Percentiles rank a stretch among this genome's conserved stretches.
Conservation (phyloP, 805 yeast genomes). For the Sugiyamaella smithiae region DNA sequence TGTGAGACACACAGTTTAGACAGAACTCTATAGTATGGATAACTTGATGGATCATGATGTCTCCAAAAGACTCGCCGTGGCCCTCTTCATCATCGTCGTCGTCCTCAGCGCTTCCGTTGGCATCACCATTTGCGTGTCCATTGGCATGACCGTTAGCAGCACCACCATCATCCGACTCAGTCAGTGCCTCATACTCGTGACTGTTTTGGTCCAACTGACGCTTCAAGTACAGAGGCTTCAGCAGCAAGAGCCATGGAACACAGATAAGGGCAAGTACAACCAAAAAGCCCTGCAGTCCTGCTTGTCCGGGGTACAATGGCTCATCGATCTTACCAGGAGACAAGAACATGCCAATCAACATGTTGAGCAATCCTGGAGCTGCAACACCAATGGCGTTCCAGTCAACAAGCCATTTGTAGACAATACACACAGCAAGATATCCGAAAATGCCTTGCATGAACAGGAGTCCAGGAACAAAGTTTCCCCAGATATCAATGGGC, state of each 20-base stretch:
- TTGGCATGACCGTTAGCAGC: slow-evolving; percentile 26
- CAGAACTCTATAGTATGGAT: slow-evolving; percentile 98
- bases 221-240: slow-evolving; percentile 75
- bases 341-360: slow-evolving; percentile 93
- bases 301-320: slow-evolving; percentile 76
- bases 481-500: slow-evolving; percentile 79
- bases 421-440: slow-evolving; percentile 76
- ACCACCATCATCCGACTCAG: slow-evolving; percentile 35
- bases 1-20: slow-evolving; percentile 95
- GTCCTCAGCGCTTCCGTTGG: slow-evolving; percentile 36
- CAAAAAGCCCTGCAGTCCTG: slow-evolving; percentile 66
- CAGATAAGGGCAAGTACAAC: slow-evolving; percentile 77
- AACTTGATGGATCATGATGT: slow-evolving; percentile 93
- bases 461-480: slow-evolving; percentile 88
- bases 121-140: slow-evolving; percentile 18
- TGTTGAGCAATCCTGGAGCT: slow-evolving; percentile 91
- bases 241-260: slow-evolving; percentile 86
- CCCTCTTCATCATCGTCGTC: slow-evolving; percentile 55
- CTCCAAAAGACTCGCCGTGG: slow-evolving; percentile 74
- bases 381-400: slow-evolving; percentile 75
- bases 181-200: slow-evolving; percentile 50
- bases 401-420: slow-evolving; percentile 92
- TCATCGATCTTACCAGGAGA: slow-evolving; percentile 88
- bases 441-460: slow-evolving; percentile 98
- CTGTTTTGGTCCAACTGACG: slow-evolving; percentile 50